Base-by-base conservation (phyloP, 2,329 filamentous ascomycete species). In the Orbilia quercus region DNA sequence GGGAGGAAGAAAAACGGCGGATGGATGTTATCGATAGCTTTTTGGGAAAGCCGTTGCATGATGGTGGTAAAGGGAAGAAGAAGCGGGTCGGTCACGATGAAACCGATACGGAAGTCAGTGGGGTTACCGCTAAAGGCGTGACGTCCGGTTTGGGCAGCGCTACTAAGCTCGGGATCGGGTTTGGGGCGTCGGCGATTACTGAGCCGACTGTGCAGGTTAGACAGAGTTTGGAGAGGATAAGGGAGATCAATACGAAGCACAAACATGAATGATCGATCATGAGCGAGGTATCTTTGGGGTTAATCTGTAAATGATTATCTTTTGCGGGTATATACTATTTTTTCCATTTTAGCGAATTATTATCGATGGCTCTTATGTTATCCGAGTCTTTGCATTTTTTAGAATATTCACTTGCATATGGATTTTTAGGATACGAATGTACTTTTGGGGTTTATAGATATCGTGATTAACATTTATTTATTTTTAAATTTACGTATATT, bases 21-120 rank as follows among this genome's bases (percentile, higher is more conserved):
- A 72, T 65, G 59, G 59, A 72, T 7, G 67, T 72, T 44, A 72
- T 72, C 50, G 53, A 72, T 60, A 72, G 67, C 40, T 72, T 72
- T 51, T 44, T 72, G 20, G 59, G 67, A 2, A 59, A 72, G 40
- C 25, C 34, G 20, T 44, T 16, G 7, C 34, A 57, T 14, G 47
- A 53, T 20, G 25, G 45, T 28, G 20, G 7, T 2, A 60, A 55
- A 11, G 34, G 47, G 23, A 48, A 45, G 38, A 53, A 64, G 42
- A 65, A 53, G 34, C 58, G 20, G 31, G 55, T 16, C 18, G 31
- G 50, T 28, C 40, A 57, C 45, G 18, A 59, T 50, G 67, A 72
- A n/a, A 51, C 53, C 2, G 67, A 65, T 54, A 59, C 53, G 5
- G 67, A 45, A 18, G 53, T 60, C 9, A 65, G 59, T 28, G 47